Evolutionary conservation across 140 eudicot genomes (phyloP), one percentile per base, ranked within the genome.

Genomic region (Stevia rebaudiana): DNA sequence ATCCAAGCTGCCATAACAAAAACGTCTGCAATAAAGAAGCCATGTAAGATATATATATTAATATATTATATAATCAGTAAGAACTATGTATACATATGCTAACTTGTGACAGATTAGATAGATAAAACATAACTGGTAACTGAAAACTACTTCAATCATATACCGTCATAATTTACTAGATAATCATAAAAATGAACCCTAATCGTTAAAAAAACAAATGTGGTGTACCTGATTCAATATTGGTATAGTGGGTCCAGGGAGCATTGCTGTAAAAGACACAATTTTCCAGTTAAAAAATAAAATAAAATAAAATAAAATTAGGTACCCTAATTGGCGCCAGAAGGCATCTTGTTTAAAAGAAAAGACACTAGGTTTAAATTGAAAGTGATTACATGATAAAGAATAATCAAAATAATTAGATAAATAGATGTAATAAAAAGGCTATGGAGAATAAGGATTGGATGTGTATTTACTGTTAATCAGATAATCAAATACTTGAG

Each of bases 211-310:
- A n/a, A 42, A 6, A 33, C 15, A 66, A 11, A 66, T 50, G 49
- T 36, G 11, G 51, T 52, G 61, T 84, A 91, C 98, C 95, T 91
- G 98, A 75, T 60, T 76, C 60, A 91, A 33, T 78, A 91, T 77
- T 35, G 98, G 95, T 65, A 91, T 91, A 69, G 95, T 91, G 69
- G 98, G 98, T 68, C 98, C 98, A 66, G 98, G 98, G 61, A 91
- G 95, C 90, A 74, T 87, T 2, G 95, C 98, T 91, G 95, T 71
- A 63, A 69, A 77, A 76, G 63, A 77, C 40, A 65, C 57, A 69
- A 54, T 16, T 16, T 47, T 67, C 59, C 73, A 78, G 69, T 67
- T 56, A 22, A 23, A 57, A 57, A 64, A 64, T 23, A 63, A 40
- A 19, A 61, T 24, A n/a, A n/a, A n/a, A n/a, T n/a, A n/a, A n/a